phyloP scores from a whole-genome alignment of 176 grass and related monocot genomes.

The Zea mays region DNA sequence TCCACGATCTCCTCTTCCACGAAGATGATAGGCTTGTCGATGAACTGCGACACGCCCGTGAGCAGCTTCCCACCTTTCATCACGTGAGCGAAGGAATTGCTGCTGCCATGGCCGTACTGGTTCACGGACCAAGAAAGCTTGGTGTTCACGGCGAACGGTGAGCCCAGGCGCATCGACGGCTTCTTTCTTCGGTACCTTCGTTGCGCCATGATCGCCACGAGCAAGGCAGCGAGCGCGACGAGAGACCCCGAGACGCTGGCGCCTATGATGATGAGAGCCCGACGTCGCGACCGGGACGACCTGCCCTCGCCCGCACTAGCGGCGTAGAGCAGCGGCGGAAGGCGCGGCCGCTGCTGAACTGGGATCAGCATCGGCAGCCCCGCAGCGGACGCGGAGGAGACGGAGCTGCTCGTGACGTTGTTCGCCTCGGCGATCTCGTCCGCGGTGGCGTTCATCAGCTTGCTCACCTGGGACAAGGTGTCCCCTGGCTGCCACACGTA shows the following conservation, averaged over 20 bases:
- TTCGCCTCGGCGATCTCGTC: constrained; percentile 40
- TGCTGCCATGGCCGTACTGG: constrained; percentile 1
- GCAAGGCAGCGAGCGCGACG: constrained; percentile 34
- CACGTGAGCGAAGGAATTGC: constrained; percentile 20
- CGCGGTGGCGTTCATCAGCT: constrained; percentile 26
- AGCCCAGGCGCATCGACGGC: not conserved
- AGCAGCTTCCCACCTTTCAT: constrained; percentile 50
- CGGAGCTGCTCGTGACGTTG: constrained; percentile 38
- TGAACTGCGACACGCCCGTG: constrained; percentile 62
- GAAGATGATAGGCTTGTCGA: constrained; percentile 55
- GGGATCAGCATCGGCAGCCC: constrained; percentile 51
- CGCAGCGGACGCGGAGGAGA: constrained; percentile 16
- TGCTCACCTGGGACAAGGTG: constrained; percentile 37
- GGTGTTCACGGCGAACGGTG: constrained; percentile 6
- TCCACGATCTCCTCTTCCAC: constrained; percentile 45
- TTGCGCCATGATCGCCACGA: constrained; percentile 31
- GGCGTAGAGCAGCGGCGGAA: constrained; percentile 26
- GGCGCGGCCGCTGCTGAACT: constrained; percentile 41
- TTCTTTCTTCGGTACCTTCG: constrained; percentile 27
- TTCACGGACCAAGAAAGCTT: constrained; percentile 34
- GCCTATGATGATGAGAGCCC: constrained; percentile 2
- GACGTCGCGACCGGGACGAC: not conserved
- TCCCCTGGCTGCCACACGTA: constrained; percentile 57
- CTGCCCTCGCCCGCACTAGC: not conserved
- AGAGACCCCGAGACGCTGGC: constrained; percentile 23